Evolutionary conservation across 306 rosid species (phyloP), one percentile per base, ranked within the genome.

Genomic region (Vigna hirtella): DNA sequence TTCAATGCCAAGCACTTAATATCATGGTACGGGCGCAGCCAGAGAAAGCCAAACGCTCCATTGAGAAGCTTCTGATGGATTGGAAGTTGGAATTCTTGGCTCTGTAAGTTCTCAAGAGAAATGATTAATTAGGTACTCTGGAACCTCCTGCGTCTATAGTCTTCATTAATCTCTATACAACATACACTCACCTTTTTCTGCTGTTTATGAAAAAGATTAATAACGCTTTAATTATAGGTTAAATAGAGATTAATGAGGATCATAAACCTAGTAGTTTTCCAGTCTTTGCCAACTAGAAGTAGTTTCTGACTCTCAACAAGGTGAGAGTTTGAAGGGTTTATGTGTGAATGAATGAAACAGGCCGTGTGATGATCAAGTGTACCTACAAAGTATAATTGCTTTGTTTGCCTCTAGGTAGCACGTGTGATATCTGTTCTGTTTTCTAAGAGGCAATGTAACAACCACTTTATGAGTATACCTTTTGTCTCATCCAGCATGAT

Each of bases 51-150:
- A 49, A 40, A 73, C 79, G 67, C 66, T 78, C 84, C 86, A 7
- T n/a, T 78, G 1, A 74, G 91, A 82, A 91, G 94, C 91, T 86
- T 89, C 71, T 87, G 87, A 87, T 51, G 47, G 4, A 3, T 11
- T 50, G 55, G 18, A 12, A 17, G 36, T 38, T 14, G 61, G 48
- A 65, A 16, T 40, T 59, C 62, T 58, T 48, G 65, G 12, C 14
- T 51, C 28, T 74, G 83, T 55, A 17, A 1, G 70, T 38, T 47
- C 45, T 55, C 15, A 3, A 12, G 22, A 51, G 10, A 51, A 51
- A n/a, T 51, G 6, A 51, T 6, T 51, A 16, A 51, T 6, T 51
- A 16, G 4, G 22, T n/a, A n/a, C 10, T n/a, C 56, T n/a, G 3
- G 18, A 15, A 50, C 17, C n/a, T 48, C n/a, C 0, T 1, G 2